Evolutionary conservation across 805 yeast species (phyloP).

Genomic region (Saccharomycopsis lassenensis): DNA sequence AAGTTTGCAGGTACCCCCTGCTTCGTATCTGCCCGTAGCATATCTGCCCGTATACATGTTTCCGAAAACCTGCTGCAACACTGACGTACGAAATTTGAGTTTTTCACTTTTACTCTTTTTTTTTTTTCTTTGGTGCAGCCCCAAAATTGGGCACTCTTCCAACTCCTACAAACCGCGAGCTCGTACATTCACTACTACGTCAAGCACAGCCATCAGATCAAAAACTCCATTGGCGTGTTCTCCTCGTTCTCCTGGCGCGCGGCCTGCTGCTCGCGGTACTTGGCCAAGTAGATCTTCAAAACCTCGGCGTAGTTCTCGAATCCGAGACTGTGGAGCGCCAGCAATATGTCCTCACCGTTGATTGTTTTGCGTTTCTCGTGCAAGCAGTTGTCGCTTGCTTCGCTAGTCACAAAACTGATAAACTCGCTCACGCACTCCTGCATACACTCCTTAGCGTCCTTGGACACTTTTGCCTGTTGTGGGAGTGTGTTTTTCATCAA

Average conservation of each 20-base stretch:
- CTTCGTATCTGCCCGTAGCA: too few species aligned
- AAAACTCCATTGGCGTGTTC: too few species aligned
- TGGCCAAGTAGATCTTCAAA: conserved; percentile 62
- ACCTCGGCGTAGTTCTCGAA: conserved; percentile 78
- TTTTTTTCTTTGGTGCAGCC: too few species aligned
- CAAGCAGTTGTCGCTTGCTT: conserved; percentile 68
- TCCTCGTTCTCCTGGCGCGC: conserved; percentile 44
- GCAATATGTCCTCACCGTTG: conserved; percentile 69
- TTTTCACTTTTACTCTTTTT: too few species aligned
- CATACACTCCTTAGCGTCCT: conserved; percentile 75
- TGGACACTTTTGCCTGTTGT: conserved; percentile 60
- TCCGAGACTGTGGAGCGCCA: conserved; percentile 61
- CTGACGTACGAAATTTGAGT: too few species aligned
- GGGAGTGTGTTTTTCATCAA: conserved; percentile 74
- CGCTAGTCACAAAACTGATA: conserved; percentile 72
- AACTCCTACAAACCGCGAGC: too few species aligned
- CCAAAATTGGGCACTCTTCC: too few species aligned
- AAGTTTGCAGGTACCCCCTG: too few species aligned
- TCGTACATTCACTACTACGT: too few species aligned
- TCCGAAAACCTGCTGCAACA: too few species aligned
- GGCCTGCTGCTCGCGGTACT: conserved; percentile 67
- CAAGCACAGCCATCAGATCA: too few species aligned
- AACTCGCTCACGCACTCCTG: conserved; percentile 80
- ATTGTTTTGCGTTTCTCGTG: conserved; percentile 67
- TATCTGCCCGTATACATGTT: too few species aligned